These are phyloP conservation scores for Acmispon strigosus DNA, from an alignment of 306 rosid genomes.

Conservation along the genomic window DNA sequence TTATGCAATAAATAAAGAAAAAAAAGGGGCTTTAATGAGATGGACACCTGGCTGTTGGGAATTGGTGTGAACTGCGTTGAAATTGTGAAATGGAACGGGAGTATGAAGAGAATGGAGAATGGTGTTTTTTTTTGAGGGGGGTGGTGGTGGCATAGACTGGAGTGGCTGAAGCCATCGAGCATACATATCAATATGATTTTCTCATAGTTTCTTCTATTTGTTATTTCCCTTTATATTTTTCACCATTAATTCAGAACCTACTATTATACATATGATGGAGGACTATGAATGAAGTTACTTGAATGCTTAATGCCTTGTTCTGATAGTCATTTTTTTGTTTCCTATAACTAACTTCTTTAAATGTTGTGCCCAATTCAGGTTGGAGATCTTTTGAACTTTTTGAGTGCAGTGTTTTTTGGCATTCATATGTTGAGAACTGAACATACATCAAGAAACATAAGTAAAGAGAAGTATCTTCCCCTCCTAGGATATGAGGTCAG, in stretches of 20 bases:
- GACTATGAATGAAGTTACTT: background rate
- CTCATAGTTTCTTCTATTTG: background rate
- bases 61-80: background rate
- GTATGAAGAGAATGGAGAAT: background rate
- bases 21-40: background rate
- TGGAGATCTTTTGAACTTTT: slow-evolving; percentile 69
- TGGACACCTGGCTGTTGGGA: background rate
- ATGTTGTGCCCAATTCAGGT: slow-evolving; percentile 29
- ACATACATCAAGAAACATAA: slow-evolving; percentile 54
- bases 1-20: background rate
- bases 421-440: slow-evolving; percentile 78
- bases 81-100: background rate
- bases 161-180: background rate
- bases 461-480: slow-evolving; percentile 50
- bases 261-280: background rate
- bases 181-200: background rate
- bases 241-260: background rate
- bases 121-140: background rate
- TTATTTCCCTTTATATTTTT: background rate
- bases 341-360: background rate
- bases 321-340: background rate
- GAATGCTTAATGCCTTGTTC: background rate
- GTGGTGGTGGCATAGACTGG: background rate
- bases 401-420: slow-evolving; percentile 69
- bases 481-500: slow-evolving; percentile 72